phyloP scores from a whole-genome alignment of 2,329 filamentous ascomycete genomes.

The Phyllosticta citribraziliensis region DNA sequence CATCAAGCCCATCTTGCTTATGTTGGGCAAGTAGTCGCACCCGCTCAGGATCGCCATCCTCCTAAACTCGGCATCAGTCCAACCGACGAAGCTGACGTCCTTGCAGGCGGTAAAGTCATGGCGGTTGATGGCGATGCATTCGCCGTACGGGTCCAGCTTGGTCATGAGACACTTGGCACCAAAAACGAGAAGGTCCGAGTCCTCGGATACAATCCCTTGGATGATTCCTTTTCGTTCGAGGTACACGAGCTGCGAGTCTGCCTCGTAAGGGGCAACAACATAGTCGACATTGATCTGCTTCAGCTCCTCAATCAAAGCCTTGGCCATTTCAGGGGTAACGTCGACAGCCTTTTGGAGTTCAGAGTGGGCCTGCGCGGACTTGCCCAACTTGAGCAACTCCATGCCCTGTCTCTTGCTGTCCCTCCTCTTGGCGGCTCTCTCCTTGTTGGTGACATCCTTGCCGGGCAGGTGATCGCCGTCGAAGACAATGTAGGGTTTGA shows the following conservation, averaged over 20 bases:
- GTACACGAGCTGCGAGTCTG: conserved; percentile 93
- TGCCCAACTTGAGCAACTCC: conserved; percentile 73
- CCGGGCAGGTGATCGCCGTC: conserved; percentile 92
- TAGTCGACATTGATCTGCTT: conserved; percentile 73
- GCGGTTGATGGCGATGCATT: conserved; percentile 85
- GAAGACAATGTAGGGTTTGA: conserved; percentile 92
- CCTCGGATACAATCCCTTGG: conserved; percentile 83
- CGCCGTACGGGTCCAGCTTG: conserved; percentile 88
- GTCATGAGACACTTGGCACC: conserved; percentile 84
- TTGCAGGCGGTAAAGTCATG: conserved; percentile 80
- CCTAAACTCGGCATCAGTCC: conserved; percentile 84
- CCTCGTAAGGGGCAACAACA: conserved; percentile 93
- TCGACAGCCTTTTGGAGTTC: conserved; percentile 95
- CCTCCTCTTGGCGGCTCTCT: conserved; percentile 63
- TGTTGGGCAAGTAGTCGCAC: conserved; percentile 85
- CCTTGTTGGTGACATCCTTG: conserved; percentile 78
- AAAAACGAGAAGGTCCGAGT: conserved; percentile 93
- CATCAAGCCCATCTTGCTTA: conserved; percentile 81
- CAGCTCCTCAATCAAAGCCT: conserved; percentile 80
- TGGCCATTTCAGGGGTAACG: conserved; percentile 92
- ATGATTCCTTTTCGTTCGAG: conserved; percentile 78
- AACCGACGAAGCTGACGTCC: conserved; percentile 81
- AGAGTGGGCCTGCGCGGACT: conserved; percentile 65
- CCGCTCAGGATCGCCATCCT: conserved; percentile 95
- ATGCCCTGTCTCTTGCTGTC: conserved; percentile 67